Evolutionary conservation across 148 eudicot species (phyloP), one percentile per base, ranked within the genome.

Genomic region (Suaeda aralocaspica): DNA sequence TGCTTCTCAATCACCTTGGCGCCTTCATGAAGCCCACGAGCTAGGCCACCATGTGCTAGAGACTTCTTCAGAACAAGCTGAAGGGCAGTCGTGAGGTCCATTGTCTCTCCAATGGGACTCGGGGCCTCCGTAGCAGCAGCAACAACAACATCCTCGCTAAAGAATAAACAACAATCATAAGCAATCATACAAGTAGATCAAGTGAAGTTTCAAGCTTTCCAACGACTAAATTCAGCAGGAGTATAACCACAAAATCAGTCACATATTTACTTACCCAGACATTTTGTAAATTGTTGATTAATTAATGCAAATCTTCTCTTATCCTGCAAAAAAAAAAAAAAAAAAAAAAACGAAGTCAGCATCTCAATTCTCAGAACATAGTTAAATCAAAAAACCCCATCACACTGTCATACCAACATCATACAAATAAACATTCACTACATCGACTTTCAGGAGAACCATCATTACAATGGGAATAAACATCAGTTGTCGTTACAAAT

Each of bases 1-100:
- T 81, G 83, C 80, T 81, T 81, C 80, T 81, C 83, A 55, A 81
- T 81, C 41, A 74, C 78, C 80, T 81, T 81, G 19, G 83, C 80
- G 29, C 80, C 75, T 34, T 81, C 81, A n/a, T 81, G 80, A 12
- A 81, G 80, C 3, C 83, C 83, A 74, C 83, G 83, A 49, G 66
- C 58, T 66, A 81, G 83, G 15, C 83, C 83, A 44, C 83, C 80
- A 59, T 81, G 75, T n/a, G 83, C 81, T 39, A 58, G 70, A 21
- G 83, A 73, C 36, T 81, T 77, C 76, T 77, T 80, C 34, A 81
- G 28, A 4, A 81, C 83, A 7, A 80, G 75, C 63, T 81, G 83
- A 26, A 81, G 72, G n/a, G 80, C 83, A 9, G 83, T 81, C 69
- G 59, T 81, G 16, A 77, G 65, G 39, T 81, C 81, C 83, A 81